Percentiles rank a stretch among this genome's conserved stretches.
phyloP scores from a whole-genome alignment of 768 basidiomycete species.

The Boletus huronensis region DNA sequence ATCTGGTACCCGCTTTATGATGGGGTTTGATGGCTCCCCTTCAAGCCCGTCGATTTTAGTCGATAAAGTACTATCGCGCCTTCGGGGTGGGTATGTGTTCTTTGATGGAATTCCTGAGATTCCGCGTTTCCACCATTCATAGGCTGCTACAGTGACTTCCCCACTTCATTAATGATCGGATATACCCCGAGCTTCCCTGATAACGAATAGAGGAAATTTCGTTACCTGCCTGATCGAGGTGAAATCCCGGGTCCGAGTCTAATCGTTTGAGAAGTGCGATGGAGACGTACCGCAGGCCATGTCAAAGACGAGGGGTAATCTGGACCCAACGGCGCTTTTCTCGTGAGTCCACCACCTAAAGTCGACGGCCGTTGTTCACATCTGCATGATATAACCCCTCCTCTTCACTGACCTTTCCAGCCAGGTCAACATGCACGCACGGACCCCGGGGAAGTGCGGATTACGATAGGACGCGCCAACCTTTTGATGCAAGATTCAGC shows the following conservation, averaged over 20 bases:
- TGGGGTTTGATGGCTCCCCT: background rate
- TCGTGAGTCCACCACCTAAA: conserved; percentile 27
- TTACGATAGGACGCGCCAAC: conserved; percentile 70
- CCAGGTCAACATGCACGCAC: conserved; percentile 51
- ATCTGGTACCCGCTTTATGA: conserved; percentile 7
- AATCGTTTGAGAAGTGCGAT: background rate
- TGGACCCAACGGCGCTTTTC: conserved; percentile 3
- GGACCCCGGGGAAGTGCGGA: conserved; percentile 67
- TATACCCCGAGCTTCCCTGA: conserved; percentile 18
- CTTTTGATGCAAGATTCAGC: conserved; percentile 19
- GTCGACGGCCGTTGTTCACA: conserved; percentile 12
- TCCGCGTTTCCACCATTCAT: conserved; percentile 56
- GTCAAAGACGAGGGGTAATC: conserved; percentile 25
- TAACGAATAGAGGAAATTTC: conserved; percentile 4
- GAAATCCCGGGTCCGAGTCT: background rate
- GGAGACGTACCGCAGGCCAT: conserved; percentile 28
- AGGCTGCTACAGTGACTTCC: conserved; percentile 56
- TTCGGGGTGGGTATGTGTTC: background rate
- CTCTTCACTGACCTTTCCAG: conserved; percentile 41
- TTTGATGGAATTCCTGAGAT: conserved; percentile 21
- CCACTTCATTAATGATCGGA: conserved; percentile 40
- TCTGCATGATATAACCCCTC: background rate
- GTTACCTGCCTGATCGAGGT: conserved; percentile 22
- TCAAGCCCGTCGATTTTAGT: background rate
- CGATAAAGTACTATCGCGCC: background rate